phyloP scores from a whole-genome alignment of 306 rosid species.

The Alnus glutinosa region DNA sequence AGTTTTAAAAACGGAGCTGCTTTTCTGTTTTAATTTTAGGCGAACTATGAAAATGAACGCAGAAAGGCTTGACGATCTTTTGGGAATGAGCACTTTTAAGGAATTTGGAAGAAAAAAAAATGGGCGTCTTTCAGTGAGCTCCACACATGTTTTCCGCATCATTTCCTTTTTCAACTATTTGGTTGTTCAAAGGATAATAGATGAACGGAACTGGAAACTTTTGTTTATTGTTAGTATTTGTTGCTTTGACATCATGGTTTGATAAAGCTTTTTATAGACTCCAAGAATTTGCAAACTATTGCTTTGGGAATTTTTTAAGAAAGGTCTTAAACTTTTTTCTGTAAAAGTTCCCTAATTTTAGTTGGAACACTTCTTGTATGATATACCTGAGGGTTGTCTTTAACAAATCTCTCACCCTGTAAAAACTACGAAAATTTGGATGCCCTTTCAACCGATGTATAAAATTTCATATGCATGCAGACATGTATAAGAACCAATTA shows the following conservation, averaged over 20 bases:
- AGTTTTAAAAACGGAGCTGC: neutral
- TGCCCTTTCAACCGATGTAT: neutral
- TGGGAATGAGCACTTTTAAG: neutral
- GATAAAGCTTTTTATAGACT: neutral
- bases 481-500: conserved; percentile 70
- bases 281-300: neutral
- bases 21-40: conserved; percentile 6
- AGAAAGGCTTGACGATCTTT: neutral
- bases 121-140: neutral
- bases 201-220: neutral
- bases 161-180: neutral
- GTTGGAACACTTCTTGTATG: neutral
- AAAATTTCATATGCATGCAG: conserved; percentile 39
- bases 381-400: neutral
- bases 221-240: neutral
- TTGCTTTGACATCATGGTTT: neutral
- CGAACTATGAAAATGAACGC: conserved; percentile 3
- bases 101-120: neutral
- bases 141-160: neutral
- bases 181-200: neutral
- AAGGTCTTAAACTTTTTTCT: neutral
- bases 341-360: neutral
- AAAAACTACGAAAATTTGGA: neutral
- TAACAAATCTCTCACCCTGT: neutral
- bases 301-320: neutral